Evolutionary conservation across 371 early-diverging fungal species (phyloP), one percentile per base, ranked within the genome.

Genomic region (Lichtheimia corymbifera): DNA sequence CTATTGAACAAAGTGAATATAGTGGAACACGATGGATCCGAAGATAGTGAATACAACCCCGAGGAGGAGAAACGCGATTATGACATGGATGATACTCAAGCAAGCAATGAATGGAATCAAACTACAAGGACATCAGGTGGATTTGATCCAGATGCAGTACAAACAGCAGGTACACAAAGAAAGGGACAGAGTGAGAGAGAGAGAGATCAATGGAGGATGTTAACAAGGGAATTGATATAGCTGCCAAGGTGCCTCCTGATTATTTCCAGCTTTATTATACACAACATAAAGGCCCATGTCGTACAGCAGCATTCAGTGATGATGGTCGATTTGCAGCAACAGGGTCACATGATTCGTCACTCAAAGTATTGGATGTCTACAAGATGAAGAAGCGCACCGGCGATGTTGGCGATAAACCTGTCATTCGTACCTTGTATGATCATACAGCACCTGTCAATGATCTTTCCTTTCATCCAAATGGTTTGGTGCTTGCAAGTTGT

Each of bases 401-500:
- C 2, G 85, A 83, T 59, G 77, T 79, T 53, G 84, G 87, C 17
- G 90, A 91, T 63, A 83, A 87, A 66, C 91, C 93, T 0, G 94
- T 95, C 51, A 88, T 96, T 61, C 80, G 93, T 27, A 91, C 95
- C 5, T 81, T 95, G 45, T 94, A 94, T 72, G 93, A 96, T 67
- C 97, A 96, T 68, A 70, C 73, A 2, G 88, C 77, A 55, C 84
- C 88, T 28, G 89, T 97, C 22, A 95, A 91, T 35, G 95, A 94
- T 57, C 72, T 95, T 11, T 85, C 87, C 35, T 97, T 96, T 70
- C 97, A 97, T 65, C 97, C 97, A 6, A 95, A 95, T 62, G 93
- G 94, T 15, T 73, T 89, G 9, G 92, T 94, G 3, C 80, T 97
- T 28, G 97, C 96, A 1, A 89, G 91, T 49, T 90, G 93, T 64